Evolutionary conservation across 768 basidiomycete genomes (phyloP), one percentile per base, ranked within the genome.

Genomic region (Ephemerocybe angulata): DNA sequence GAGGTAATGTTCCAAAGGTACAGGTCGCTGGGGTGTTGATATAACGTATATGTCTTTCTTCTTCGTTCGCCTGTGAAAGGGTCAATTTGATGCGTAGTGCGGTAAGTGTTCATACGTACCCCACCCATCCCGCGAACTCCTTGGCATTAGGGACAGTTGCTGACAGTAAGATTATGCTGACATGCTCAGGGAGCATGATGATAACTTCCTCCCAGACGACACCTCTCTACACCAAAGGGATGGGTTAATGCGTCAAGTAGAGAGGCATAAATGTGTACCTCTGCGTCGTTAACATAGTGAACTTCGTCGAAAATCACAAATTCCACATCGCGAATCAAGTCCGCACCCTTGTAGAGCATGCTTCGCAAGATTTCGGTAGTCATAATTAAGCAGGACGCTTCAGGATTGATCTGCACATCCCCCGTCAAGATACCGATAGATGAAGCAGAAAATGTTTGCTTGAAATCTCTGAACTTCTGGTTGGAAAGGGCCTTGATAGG

Each of bases 161-260:
- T 2, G 95, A 98, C 15, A 99, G 76, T 40, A 99, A 76, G 53
- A 99, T 98, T 65, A 99, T 98, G 69, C 90, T 96, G 67, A 98
- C 90, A 70, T 99, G 96, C 60, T 98, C 97, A 0, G 97, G 97
- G 12, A 99, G 78, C 94, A 99, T 98, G 68, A 99, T 99, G 61
- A 99, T 99, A 25, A 99, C 96, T 72, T 99, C 96, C 72, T 99
- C 96, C 97, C 97, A 99, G 12, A 99, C 97, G 17, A 99, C 97
- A 37, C 97, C 97, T 66, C 97, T 82, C 96, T 98, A 65, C n/a
- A n/a, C n/a, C n/a, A 38, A 41, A 35, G 15, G 49, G 15, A 60
- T 44, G 57, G 62, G 40, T 35, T 54, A 21, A 15, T 28, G 28
- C 4, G n/a, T 25, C 17, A 5, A 17, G 33, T 15, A 52, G 22